Evolutionary conservation across 164 flowering plant genomes (phyloP), one percentile per base, ranked within the genome.

Genomic region (Aristolochia californica): DNA sequence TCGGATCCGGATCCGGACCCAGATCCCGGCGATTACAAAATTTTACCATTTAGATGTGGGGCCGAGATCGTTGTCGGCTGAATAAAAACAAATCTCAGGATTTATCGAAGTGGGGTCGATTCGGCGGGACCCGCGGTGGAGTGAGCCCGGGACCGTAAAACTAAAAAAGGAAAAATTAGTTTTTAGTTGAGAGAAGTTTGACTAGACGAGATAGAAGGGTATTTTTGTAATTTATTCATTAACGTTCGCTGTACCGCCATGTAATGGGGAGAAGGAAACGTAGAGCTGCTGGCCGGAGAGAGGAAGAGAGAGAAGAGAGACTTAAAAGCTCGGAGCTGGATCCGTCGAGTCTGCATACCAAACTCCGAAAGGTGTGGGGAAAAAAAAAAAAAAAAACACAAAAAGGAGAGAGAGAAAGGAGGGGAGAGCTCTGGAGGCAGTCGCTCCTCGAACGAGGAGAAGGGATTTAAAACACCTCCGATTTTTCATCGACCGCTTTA

Each of bases 291-390:
- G 27, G 55, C 13, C 4, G 2, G 55, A 15, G 15, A 23, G 27
- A 23, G 55, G 24, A 13, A 18, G 54, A 30, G 10, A 59, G 54
- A 30, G 17, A n/a, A n/a, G 27, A 21, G 11, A 48, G 62, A 28
- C 52, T 59, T 59, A 59, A 59, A 59, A 15, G 52, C 54, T 59
- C 54, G 23, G 62, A 48, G 62, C 62, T 59, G 62, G 8, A 48
- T 48, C 34, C 51, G 23, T 45, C 40, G 30, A 9, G 18, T 24
- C 45, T 55, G 30, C 60, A 25, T 45, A 57, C 60, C 60, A 59
- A 48, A 43, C n/a, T 38, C 25, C 48, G 23, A 40, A 26, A 34
- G 40, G n/a, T n/a, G n/a, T n/a, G n/a, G 57, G 28, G 38, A 45
- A 12, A 58, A 48, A 45, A 24, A 59, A 53, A 14, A 43, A 45